These are phyloP conservation scores for Pachysolen tannophilus DNA, from an alignment of 805 yeast genomes.

Conservation along the genomic window DNA sequence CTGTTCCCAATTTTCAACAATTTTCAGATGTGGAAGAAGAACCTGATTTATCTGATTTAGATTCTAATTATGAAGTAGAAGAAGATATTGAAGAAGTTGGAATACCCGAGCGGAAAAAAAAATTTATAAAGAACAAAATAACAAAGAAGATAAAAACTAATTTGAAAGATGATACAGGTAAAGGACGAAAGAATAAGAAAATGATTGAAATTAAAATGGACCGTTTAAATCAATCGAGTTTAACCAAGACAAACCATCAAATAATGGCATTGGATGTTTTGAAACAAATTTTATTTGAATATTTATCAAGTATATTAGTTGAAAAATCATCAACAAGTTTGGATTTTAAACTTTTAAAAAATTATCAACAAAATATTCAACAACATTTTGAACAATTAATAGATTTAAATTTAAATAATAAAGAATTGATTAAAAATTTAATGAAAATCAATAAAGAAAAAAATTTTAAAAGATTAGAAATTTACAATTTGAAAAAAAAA, in stretches of 20 bases:
- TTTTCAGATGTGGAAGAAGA: slow-evolving; percentile 8
- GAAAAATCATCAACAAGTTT: slow-evolving; percentile 12
- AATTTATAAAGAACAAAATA: not conserved
- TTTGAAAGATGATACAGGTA: too few relatives aligned
- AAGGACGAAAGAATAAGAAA: not conserved
- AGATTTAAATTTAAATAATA: slow-evolving; percentile 27
- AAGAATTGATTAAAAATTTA: slow-evolving; percentile 22
- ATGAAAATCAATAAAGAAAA: slow-evolving; percentile 20
- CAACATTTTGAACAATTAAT: slow-evolving; percentile 23
- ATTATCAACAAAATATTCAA: slow-evolving; percentile 17
- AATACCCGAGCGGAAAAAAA: not conserved
- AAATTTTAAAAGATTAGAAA: slow-evolving; percentile 19
- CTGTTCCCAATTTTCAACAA: too few relatives aligned
- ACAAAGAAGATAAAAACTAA: not conserved
- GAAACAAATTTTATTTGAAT: slow-evolving; percentile 21
- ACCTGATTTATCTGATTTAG: slow-evolving; percentile 8
- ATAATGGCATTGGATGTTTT: slow-evolving; percentile 25
- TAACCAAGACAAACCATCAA: slow-evolving; percentile 7
- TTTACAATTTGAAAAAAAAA: slow-evolving; percentile 20
- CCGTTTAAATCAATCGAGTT: too few relatives aligned
- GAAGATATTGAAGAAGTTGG: slow-evolving; percentile 1
- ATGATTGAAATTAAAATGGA: slow-evolving; percentile 6
- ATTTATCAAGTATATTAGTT: slow-evolving; percentile 16
- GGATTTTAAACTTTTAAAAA: slow-evolving; percentile 8
- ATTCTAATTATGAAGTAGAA: slow-evolving; percentile 3